Evolutionary conservation across 208 protist genomes (phyloP).

Genomic region (Vickermania ingenoplastis): DNA sequence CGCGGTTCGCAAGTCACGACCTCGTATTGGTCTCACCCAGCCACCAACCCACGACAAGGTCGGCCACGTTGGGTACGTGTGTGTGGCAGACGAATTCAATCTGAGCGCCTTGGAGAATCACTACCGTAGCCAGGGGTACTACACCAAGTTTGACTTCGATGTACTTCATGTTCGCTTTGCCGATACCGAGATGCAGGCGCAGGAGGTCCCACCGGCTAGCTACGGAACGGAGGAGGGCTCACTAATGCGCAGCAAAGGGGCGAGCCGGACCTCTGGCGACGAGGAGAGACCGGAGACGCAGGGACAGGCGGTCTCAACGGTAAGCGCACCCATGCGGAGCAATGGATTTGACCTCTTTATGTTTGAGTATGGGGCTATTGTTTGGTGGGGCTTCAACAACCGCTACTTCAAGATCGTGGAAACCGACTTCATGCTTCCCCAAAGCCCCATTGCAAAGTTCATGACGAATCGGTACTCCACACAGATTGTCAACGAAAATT

Average conservation of each 20-base stretch:
- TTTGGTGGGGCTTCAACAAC: conserved; percentile 77
- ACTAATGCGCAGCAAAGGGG: background rate
- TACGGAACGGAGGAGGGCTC: background rate
- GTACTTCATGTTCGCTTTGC: conserved; percentile 66
- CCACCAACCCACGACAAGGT: background rate
- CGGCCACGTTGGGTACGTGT: conserved; percentile 62
- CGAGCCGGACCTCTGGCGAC: background rate
- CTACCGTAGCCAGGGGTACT: conserved; percentile 53
- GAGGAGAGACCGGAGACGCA: too few species aligned
- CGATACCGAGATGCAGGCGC: conserved; percentile 6
- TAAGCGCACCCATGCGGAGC: background rate
- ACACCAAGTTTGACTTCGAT: conserved; percentile 73
- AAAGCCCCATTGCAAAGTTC: conserved; percentile 35
- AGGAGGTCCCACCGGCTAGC: background rate
- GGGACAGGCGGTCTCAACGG: background rate
- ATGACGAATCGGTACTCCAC: conserved; percentile 66
- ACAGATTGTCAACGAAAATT: conserved; percentile 61
- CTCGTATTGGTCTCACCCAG: background rate
- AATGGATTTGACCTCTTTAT: conserved; percentile 70
- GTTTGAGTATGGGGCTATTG: conserved; percentile 64
- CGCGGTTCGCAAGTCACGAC: background rate
- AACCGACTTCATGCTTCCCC: conserved; percentile 68
- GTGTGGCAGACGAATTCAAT: conserved; percentile 64
- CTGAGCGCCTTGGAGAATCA: conserved; percentile 49
- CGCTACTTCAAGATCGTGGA: conserved; percentile 75